These are phyloP conservation scores for Phascolomyces articulosus DNA, from an alignment of 371 early-diverging fungal genomes.

Conservation along the genomic window DNA sequence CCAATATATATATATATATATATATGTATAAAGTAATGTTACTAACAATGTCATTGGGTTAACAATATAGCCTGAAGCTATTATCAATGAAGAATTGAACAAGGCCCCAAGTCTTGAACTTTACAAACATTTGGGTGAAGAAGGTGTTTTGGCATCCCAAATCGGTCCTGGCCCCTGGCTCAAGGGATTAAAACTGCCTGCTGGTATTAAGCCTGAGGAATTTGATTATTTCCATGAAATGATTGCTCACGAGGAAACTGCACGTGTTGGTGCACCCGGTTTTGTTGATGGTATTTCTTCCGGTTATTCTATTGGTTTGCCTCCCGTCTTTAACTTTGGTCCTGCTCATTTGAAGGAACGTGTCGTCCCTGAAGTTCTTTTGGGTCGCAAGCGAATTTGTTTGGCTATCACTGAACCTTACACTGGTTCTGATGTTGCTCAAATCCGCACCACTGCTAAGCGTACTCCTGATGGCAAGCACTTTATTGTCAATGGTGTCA, in stretches of 20 bases:
- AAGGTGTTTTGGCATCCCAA: slow-evolving; percentile 34
- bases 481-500: slow-evolving; percentile 76
- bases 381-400: slow-evolving; percentile 77
- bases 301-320: slow-evolving; percentile 57
- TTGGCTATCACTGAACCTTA: slow-evolving; percentile 68
- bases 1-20: no score
- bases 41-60: slow-evolving; percentile 45
- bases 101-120: slow-evolving; percentile 47
- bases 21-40: no score
- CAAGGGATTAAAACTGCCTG: slow-evolving; percentile 43
- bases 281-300: slow-evolving; percentile 52
- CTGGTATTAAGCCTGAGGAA: slow-evolving; percentile 57
- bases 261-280: slow-evolving; percentile 57
- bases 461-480: slow-evolving; percentile 73
- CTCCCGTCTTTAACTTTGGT: slow-evolving; percentile 62
- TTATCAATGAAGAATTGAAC: slow-evolving; percentile 40
- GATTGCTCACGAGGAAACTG: slow-evolving; percentile 55
- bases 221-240: slow-evolving; percentile 74
- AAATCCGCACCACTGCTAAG: slow-evolving; percentile 69
- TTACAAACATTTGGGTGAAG: slow-evolving; percentile 44
- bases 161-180: slow-evolving; percentile 53
- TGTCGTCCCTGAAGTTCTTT: slow-evolving; percentile 67
- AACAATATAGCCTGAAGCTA: slow-evolving; percentile 59
- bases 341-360: slow-evolving; percentile 46
- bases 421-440: slow-evolving; percentile 84